These are phyloP conservation scores for Aspergillus spinulosporus DNA, from an alignment of 2,329 filamentous ascomycete species.

Conservation along the genomic window DNA sequence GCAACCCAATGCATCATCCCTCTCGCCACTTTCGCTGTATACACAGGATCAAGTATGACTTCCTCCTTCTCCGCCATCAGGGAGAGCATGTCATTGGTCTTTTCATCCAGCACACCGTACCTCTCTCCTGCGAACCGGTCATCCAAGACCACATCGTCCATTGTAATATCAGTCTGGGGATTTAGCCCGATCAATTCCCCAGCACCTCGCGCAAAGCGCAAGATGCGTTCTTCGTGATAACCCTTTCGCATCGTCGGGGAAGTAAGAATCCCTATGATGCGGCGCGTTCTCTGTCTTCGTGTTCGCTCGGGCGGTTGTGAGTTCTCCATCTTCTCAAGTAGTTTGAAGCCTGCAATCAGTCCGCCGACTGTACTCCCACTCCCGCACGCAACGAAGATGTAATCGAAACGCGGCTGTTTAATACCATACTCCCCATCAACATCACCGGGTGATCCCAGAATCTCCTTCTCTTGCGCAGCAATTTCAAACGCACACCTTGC, in stretches of 20 bases:
- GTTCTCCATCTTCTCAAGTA: constrained; percentile 28
- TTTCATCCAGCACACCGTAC: constrained; percentile 35
- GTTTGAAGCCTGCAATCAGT: constrained; percentile 36
- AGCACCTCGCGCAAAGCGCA: constrained; percentile 32
- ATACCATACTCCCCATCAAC: neutral
- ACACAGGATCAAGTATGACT: constrained; percentile 38
- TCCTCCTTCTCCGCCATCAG: constrained; percentile 31
- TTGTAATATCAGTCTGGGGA: constrained; percentile 25
- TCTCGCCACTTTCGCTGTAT: constrained; percentile 37
- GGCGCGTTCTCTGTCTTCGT: neutral
- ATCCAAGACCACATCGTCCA: constrained; percentile 34
- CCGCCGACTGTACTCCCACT: constrained; percentile 40
- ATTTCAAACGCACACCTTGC: constrained; percentile 37
- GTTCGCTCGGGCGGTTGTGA: neutral
- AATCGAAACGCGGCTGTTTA: constrained; percentile 29
- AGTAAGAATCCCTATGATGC: constrained; percentile 33
- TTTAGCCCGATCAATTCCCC: constrained; percentile 33
- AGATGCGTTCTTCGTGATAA: constrained; percentile 33
- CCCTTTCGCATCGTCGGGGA: constrained; percentile 33
- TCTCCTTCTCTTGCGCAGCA: constrained; percentile 27
- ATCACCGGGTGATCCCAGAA: neutral
- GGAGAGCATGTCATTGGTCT: constrained; percentile 25
- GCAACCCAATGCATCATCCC: constrained; percentile 30
- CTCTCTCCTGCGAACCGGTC: constrained; percentile 33
- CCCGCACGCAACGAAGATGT: constrained; percentile 39